These are phyloP conservation scores for Diaporthe citri DNA, from an alignment of 2,329 filamentous ascomycete species.

Conservation along the genomic window DNA sequence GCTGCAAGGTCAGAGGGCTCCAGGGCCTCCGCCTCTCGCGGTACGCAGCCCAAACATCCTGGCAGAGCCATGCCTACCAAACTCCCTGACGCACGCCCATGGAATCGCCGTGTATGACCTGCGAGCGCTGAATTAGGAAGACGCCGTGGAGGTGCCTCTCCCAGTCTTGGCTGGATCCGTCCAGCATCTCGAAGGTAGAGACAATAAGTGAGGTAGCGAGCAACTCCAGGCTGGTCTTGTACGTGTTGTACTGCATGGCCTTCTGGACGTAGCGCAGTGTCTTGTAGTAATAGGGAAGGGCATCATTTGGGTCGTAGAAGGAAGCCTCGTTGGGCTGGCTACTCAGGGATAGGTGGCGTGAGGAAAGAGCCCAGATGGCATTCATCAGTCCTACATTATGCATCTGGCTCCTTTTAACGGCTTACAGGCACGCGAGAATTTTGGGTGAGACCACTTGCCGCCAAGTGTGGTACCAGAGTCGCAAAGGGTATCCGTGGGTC, in stretches of 20 bases:
- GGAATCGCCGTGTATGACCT: conserved; percentile 47
- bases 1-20: conserved; percentile 62
- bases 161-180: conserved; percentile 48
- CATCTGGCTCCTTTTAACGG: background rate
- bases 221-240: conserved; percentile 47
- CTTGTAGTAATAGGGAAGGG: conserved; percentile 47
- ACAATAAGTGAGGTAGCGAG: conserved; percentile 47
- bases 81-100: conserved; percentile 46
- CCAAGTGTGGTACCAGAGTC: background rate
- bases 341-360: background rate
- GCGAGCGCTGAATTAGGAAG: conserved; percentile 47
- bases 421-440: background rate
- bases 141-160: conserved; percentile 48
- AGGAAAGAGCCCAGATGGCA: conserved; percentile 25
- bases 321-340: background rate
- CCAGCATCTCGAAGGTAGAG: conserved; percentile 49
- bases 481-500: background rate
- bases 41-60: conserved; percentile 49
- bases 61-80: conserved; percentile 50
- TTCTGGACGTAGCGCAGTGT: conserved; percentile 47
- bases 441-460: background rate
- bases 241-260: conserved; percentile 45
- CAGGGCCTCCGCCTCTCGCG: conserved; percentile 46
- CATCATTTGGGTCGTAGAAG: conserved; percentile 38
- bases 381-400: conserved; percentile 33